These are phyloP conservation scores for Candida sanyiensis DNA, from an alignment of 805 yeast species.

Conservation along the genomic window DNA sequence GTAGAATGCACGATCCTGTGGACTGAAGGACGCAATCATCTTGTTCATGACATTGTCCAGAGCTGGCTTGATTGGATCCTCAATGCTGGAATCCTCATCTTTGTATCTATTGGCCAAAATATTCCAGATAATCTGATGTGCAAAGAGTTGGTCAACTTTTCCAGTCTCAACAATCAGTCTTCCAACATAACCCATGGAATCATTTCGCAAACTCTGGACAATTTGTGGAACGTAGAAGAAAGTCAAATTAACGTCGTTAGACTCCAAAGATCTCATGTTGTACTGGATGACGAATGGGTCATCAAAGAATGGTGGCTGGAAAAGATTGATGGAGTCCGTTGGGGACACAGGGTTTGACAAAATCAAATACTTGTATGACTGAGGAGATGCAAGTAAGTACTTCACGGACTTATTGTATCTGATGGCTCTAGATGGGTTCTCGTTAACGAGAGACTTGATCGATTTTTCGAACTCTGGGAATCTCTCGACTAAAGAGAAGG, in stretches of 20 bases:
- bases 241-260: slow-evolving; percentile 79
- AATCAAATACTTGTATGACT: slow-evolving; percentile 17
- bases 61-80: slow-evolving; percentile 77
- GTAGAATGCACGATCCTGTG: slow-evolving; percentile 60
- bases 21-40: slow-evolving; percentile 58
- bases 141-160: slow-evolving; percentile 80
- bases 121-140: slow-evolving; percentile 98
- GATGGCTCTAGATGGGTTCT: slow-evolving; percentile 55
- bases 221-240: slow-evolving; percentile 98
- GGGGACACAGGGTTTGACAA: slow-evolving; percentile 59
- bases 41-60: slow-evolving; percentile 65
- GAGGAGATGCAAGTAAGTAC: slow-evolving; percentile 35
- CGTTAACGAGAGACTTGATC: slow-evolving; percentile 40
- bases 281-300: slow-evolving; percentile 74
- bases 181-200: slow-evolving; percentile 77
- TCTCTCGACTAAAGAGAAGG: slow-evolving; percentile 62
- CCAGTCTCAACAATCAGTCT: slow-evolving; percentile 89
- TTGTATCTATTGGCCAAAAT: slow-evolving; percentile 89
- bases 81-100: slow-evolving; percentile 79
- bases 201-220: slow-evolving; percentile 87
- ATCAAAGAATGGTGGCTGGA: slow-evolving; percentile 65
- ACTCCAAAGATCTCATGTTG: slow-evolving; percentile 83
- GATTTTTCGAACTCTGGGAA: slow-evolving; percentile 36
- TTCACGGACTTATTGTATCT: slow-evolving; percentile 54
- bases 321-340: slow-evolving; percentile 75